A percentile compares a stretch with the other conserved stretches of the same genome.
These are phyloP conservation scores for Penicillium antarcticum DNA, from an alignment of 495 filamentous ascomycete genomes.

Conservation along the genomic window DNA sequence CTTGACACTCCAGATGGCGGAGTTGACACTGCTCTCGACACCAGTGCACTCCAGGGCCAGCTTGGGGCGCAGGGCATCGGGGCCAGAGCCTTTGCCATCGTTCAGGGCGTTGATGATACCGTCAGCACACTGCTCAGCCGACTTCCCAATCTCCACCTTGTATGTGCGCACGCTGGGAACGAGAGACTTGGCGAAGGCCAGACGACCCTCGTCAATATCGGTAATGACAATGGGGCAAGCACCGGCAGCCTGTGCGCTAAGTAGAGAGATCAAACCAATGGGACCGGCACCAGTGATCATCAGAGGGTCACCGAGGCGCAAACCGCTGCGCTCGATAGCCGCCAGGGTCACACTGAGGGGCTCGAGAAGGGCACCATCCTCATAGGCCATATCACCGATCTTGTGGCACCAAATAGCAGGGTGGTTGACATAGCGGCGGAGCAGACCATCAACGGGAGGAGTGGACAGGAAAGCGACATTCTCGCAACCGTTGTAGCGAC, in stretches of 20 bases:
- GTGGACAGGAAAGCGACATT: slow-evolving; percentile 81
- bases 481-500: slow-evolving; percentile 90
- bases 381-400: slow-evolving; percentile 83
- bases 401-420: slow-evolving; percentile 91
- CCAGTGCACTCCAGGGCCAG: slow-evolving; percentile 87
- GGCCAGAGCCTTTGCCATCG: slow-evolving; percentile 41
- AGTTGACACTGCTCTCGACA: slow-evolving; percentile 80
- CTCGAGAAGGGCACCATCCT: slow-evolving; percentile 84
- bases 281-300: slow-evolving; percentile 87
- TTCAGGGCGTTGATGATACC: slow-evolving; percentile 56
- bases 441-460: slow-evolving; percentile 81
- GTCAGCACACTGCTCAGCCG: slow-evolving; percentile 67
- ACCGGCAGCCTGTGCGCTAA: slow-evolving; percentile 79
- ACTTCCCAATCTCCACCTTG: slow-evolving; percentile 64
- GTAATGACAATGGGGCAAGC: slow-evolving; percentile 86
- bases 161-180: slow-evolving; percentile 71
- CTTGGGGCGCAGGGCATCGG: slow-evolving; percentile 70
- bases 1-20: slow-evolving; percentile 83
- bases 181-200: slow-evolving; percentile 77
- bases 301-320: slow-evolving; percentile 78
- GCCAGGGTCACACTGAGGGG: slow-evolving; percentile 83
- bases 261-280: slow-evolving; percentile 81
- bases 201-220: slow-evolving; percentile 82
- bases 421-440: slow-evolving; percentile 91
- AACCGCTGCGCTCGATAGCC: slow-evolving; percentile 71